Base-by-base conservation (phyloP, 2,329 filamentous ascomycete genomes). In the Beauveria caledonica region DNA sequence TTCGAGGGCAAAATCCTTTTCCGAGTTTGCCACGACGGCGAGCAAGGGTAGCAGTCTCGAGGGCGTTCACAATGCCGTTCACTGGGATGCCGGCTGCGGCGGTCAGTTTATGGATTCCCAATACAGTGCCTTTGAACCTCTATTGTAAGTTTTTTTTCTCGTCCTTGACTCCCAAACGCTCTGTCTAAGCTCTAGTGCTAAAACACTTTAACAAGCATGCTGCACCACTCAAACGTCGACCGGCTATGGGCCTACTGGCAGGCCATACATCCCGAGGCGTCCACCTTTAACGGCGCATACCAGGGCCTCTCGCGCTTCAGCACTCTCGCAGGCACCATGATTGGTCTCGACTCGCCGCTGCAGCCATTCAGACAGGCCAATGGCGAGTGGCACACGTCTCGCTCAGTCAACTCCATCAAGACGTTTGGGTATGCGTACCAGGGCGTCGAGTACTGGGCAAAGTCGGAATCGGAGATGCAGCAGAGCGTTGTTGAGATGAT, bases 221-320 rank as follows among this genome's bases (percentile, higher is more conserved):
- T 80, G 23, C 78, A 80, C 61, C 79, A 80, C 72, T 71, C 77
- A 66, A 84, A 88, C 65, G 78, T 88, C 55, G 85, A 88, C 66
- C 80, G 86, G 40, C 75, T 88, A 40, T 86, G 85, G 72, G 78
- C 83, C 15, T 76, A 80, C 65, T 82, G 76, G 76, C 74, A 80
- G 66, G 73, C 73, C 21, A 74, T 81, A 50, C 66, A 69, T 61
- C 75, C 74, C 27, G 62, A 66, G 51, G 64, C 71, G 62, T 64
- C 67, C 58, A 69, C 74, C 39, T 75, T 78, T 65, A 66, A 62
- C 44, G 64, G 64, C 56, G 68, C 72, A 4, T 78, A 77, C 65
- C 46, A 39, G 1, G 72, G 73, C 39, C 63, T 66, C 4, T 68
- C 74, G 5, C 69, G 71, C 29, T 84, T 72, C 65, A 76, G 70